Percentiles rank a stretch among this genome's conserved stretches.
phyloP scores from a whole-genome alignment of 208 protist genomes.

The Tritrichomonas foetus region DNA sequence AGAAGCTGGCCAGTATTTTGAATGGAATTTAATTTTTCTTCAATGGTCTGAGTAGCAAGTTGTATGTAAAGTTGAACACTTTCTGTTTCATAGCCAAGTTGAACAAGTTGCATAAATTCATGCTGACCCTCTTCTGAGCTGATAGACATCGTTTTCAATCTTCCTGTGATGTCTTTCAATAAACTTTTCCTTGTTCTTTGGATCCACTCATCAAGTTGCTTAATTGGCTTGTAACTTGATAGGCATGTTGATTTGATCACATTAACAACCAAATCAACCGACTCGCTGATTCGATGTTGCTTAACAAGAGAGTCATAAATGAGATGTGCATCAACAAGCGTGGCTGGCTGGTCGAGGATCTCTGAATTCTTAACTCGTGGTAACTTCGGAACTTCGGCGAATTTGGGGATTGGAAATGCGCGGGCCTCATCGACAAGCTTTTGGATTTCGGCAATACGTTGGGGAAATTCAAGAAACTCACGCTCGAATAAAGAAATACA shows the following conservation, averaged over 20 bases:
- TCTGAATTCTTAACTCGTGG: neutral
- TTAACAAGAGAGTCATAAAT: neutral
- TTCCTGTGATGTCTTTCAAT: neutral
- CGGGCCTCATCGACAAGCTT: neutral
- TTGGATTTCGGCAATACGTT: neutral
- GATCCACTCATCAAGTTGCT: neutral
- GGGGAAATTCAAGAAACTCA: slow-evolving; percentile 21
- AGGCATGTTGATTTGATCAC: no score
- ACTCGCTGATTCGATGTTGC: neutral
- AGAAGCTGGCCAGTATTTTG: neutral
- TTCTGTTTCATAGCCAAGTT: neutral
- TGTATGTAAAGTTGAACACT: neutral
- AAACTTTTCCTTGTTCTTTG: neutral
- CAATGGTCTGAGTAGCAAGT: no score
- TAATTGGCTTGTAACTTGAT: neutral
- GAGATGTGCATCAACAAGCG: neutral
- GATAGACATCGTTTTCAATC: neutral
- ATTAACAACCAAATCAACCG: neutral
- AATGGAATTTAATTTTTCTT: no score
- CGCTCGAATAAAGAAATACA: slow-evolving; percentile 11
- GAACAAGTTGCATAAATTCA: neutral
- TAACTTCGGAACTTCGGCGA: neutral
- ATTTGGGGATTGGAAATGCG: neutral
- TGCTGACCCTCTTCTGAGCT: no score
- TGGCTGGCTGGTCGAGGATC: neutral